phyloP scores from a whole-genome alignment of 1,284 basidiomycete genomes.

The Ceratobasidium sp. region DNA sequence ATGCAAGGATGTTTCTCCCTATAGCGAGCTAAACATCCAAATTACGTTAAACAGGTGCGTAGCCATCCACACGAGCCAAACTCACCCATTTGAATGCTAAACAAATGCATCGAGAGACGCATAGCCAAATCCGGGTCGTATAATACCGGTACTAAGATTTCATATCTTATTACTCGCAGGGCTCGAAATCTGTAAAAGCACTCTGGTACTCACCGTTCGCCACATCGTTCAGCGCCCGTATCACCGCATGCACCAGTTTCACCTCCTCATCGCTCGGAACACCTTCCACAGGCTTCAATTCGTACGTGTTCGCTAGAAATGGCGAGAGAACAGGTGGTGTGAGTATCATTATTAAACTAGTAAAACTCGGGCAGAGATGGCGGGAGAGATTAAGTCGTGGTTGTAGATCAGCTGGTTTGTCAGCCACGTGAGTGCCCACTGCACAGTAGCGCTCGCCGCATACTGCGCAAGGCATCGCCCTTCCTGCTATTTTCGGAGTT shows the following conservation, averaged over 20 bases:
- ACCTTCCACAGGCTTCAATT: slow-evolving; percentile 7
- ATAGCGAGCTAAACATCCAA: not conserved
- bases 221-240: slow-evolving; percentile 1
- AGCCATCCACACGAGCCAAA: not conserved
- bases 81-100: slow-evolving; percentile 33
- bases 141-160: not conserved
- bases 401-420: not conserved
- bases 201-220: not conserved
- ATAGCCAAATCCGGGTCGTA: slow-evolving; percentile 17
- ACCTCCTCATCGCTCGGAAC: slow-evolving; percentile 21
- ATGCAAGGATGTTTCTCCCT: not conserved
- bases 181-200: not conserved
- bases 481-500: too few relatives aligned
- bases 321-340: slow-evolving; percentile 6
- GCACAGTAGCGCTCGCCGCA: too few relatives aligned
- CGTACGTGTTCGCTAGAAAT: not conserved
- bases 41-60: too few relatives aligned
- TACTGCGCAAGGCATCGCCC: too few relatives aligned
- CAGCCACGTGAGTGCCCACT: not conserved
- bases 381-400: not conserved
- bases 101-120: not conserved
- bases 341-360: not conserved
- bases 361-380: not conserved
- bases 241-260: slow-evolving; percentile 19
- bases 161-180: not conserved